Percentiles rank a stretch among this genome's conserved stretches.
phyloP scores from a whole-genome alignment of 1,284 basidiomycete species.

The Cutaneotrichosporon sp. region DNA sequence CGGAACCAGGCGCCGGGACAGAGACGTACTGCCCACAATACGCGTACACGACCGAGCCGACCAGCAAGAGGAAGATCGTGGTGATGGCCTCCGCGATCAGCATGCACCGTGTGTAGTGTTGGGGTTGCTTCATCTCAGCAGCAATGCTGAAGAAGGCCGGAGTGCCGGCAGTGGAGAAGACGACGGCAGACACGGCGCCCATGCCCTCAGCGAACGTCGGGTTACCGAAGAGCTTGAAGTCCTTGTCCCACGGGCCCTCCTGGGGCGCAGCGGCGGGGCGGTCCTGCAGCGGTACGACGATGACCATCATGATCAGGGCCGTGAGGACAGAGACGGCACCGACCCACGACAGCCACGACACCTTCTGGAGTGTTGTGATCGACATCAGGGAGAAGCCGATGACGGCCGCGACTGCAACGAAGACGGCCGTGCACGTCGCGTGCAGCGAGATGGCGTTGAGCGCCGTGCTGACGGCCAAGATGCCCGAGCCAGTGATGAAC shows the following conservation, averaged over 20 bases:
- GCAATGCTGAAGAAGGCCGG: slow-evolving; percentile 38
- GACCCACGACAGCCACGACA: slow-evolving; percentile 44
- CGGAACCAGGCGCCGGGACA: slow-evolving; percentile 35
- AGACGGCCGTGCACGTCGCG: slow-evolving; percentile 40
- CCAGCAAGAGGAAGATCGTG: slow-evolving; percentile 17
- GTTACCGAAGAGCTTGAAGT: slow-evolving; percentile 28
- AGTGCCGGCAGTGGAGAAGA: slow-evolving; percentile 34
- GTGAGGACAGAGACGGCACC: slow-evolving; percentile 35
- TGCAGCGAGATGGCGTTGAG: slow-evolving; percentile 23
- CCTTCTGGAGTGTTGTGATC: slow-evolving; percentile 37
- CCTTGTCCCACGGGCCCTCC: slow-evolving; percentile 35
- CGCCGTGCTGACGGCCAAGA: slow-evolving; percentile 6
- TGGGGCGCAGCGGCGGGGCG: slow-evolving; percentile 42
- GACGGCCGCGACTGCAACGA: slow-evolving; percentile 33
- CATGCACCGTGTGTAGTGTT: slow-evolving; percentile 30
- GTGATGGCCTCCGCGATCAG: slow-evolving; percentile 28
- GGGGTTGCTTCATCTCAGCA: slow-evolving; percentile 46
- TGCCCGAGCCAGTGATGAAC: not conserved
- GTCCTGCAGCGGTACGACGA: slow-evolving; percentile 44
- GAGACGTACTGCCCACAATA: slow-evolving; percentile 34
- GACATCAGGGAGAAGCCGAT: slow-evolving; percentile 30
- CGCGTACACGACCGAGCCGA: slow-evolving; percentile 23
- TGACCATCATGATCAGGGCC: slow-evolving; percentile 40
- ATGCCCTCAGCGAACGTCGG: slow-evolving; percentile 35
- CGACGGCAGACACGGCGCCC: slow-evolving; percentile 31